These are phyloP conservation scores for Cenchrus americanus DNA, from an alignment of 176 grass and related monocot genomes.

Conservation along the genomic window DNA sequence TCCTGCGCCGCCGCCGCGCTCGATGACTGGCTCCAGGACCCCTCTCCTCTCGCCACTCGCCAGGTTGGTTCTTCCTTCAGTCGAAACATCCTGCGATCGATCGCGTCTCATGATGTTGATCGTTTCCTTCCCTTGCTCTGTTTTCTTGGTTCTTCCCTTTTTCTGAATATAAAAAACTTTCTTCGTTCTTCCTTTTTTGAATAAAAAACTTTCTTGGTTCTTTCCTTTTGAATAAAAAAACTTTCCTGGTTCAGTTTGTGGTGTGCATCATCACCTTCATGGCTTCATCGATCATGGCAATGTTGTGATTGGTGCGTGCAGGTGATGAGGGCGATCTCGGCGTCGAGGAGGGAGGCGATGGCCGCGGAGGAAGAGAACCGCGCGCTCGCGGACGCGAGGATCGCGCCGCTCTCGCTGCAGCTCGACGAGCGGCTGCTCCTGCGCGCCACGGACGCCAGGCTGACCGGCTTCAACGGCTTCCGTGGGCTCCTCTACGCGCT, in stretches of 20 bases:
- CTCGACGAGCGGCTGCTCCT: conserved; percentile 57
- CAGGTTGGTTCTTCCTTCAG: conserved; percentile 51
- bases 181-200: no score
- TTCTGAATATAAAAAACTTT: no score
- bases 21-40: conserved; percentile 69
- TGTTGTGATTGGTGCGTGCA: conserved; percentile 26
- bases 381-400: conserved; percentile 56
- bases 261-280: no score
- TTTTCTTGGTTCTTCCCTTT: no score
- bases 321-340: conserved; percentile 66
- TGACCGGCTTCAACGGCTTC: conserved; percentile 91
- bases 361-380: conserved; percentile 83
- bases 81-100: background rate
- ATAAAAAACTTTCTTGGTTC: background rate
- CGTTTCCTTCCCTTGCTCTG: no score
- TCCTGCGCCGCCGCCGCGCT: conserved; percentile 58
- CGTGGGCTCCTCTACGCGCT: conserved; percentile 76
- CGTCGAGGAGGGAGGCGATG: conserved; percentile 68
- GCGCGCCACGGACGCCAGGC: conserved; percentile 61
- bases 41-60: conserved; percentile 58
- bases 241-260: no score
- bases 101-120: no score
- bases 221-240: background rate
- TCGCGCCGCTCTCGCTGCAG: conserved; percentile 72
- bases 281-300: no score